phyloP scores from a whole-genome alignment of 495 filamentous ascomycete genomes.

The Xylona heveae region DNA sequence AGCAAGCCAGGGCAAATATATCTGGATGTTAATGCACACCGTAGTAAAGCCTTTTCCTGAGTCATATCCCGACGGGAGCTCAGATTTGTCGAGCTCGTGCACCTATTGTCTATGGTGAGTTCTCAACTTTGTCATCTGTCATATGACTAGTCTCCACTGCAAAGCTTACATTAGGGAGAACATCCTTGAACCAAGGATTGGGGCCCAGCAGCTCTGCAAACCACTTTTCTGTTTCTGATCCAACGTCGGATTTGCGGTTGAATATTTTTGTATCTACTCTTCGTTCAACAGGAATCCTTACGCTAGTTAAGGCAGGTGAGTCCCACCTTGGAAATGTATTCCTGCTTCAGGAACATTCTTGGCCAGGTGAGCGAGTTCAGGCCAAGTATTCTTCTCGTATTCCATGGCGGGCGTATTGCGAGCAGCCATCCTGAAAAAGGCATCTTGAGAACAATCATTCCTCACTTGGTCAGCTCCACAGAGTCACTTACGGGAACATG shows the following conservation, averaged over 20 bases:
- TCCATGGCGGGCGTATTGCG: constrained; percentile 23
- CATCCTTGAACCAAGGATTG: constrained; percentile 65
- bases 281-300: constrained; percentile 4
- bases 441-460: background rate
- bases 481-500: constrained; percentile 47
- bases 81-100: constrained; percentile 26
- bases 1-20: constrained; percentile 73
- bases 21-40: constrained; percentile 74
- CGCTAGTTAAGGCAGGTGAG: background rate
- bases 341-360: constrained; percentile 65
- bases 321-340: constrained; percentile 62
- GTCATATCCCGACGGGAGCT: constrained; percentile 38
- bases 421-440: background rate
- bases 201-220: constrained; percentile 39
- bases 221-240: constrained; percentile 24
- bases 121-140: constrained; percentile 6
- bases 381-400: constrained; percentile 25
- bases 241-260: constrained; percentile 38
- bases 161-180: constrained; percentile 44
- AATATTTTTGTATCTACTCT: constrained; percentile 33
- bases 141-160: background rate
- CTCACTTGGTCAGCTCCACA: too few species aligned
- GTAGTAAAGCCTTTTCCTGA: constrained; percentile 55
- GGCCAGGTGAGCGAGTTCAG: constrained; percentile 22
- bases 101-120: too few species aligned